phyloP scores from a whole-genome alignment of 345 rosid genomes.

The Geranium brycei region DNA sequence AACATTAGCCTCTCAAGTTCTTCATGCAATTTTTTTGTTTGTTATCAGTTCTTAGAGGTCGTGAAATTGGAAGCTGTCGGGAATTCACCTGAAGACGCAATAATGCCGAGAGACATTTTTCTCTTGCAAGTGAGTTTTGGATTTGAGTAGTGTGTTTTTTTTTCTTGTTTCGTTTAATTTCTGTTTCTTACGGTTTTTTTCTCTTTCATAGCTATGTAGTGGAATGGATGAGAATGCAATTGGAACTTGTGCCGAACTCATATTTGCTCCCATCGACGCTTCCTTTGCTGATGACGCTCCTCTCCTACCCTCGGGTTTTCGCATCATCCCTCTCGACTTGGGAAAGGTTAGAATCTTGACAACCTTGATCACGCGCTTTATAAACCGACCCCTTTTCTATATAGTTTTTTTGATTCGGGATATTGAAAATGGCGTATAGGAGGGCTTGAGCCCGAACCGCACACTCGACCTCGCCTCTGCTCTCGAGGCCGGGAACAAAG shows the following conservation, averaged over 20 bases:
- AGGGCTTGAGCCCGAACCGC: no score
- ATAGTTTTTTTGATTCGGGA: no score
- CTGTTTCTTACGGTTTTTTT: not conserved
- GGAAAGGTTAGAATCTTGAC: conserved; percentile 45
- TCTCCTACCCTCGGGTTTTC: conserved; percentile 92
- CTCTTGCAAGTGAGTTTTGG: conserved; percentile 68
- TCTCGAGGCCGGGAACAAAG: no score
- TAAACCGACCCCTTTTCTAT: no score
- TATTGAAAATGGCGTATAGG: not conserved
- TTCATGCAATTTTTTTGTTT: no score
- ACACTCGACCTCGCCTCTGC: no score
- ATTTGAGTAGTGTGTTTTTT: not conserved
- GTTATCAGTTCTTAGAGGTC: conserved; percentile 72
- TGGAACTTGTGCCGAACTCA: conserved; percentile 93
- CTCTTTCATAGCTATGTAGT: conserved; percentile 59
- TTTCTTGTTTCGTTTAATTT: conserved; percentile 1
- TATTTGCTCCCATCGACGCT: conserved; percentile 95
- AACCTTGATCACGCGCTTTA: no score
- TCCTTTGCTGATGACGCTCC: conserved; percentile 99
- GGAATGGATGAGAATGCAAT: conserved; percentile 95
- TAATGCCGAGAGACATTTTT: conserved; percentile 81
- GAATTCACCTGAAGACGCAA: conserved; percentile 83
- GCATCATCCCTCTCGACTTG: conserved; percentile 92
- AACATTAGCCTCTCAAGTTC: not conserved
- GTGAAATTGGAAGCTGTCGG: conserved; percentile 80